phyloP scores from a whole-genome alignment of 2,329 filamentous ascomycete genomes.

The Macrophomina pseudophaseolina region DNA sequence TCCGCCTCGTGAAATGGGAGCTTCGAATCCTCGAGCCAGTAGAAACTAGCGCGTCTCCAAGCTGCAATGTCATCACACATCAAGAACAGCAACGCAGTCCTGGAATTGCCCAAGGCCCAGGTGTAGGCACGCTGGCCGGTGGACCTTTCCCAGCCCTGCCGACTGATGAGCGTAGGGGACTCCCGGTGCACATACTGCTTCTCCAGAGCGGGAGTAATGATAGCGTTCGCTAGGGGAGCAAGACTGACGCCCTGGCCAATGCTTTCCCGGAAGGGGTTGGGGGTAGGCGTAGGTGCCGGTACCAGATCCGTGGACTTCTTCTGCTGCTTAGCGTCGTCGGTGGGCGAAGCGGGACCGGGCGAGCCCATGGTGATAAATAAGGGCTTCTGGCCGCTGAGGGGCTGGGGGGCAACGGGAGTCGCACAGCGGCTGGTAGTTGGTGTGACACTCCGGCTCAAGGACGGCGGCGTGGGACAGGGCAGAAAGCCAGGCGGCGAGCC shows the following conservation, averaged over 20 bases:
- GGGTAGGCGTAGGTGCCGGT: neutral
- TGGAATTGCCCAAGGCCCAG: constrained; percentile 47
- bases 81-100: constrained; percentile 44
- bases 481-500: constrained; percentile 20
- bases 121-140: constrained; percentile 45
- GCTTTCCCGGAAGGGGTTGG: constrained; percentile 43
- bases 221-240: constrained; percentile 42
- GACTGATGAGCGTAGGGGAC: constrained; percentile 41
- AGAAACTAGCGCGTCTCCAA: constrained; percentile 44
- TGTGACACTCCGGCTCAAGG: constrained; percentile 28
- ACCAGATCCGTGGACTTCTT: constrained; percentile 5
- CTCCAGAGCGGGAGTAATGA: constrained; percentile 42
- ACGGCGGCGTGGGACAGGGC: constrained; percentile 25
- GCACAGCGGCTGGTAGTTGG: constrained; percentile 46
- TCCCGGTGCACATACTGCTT: constrained; percentile 43
- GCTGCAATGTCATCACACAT: constrained; percentile 47
- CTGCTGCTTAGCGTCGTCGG: constrained; percentile 13
- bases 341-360: constrained; percentile 4
- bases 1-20: constrained; percentile 45
- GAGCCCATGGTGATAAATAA: constrained; percentile 23
- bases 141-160: constrained; percentile 42
- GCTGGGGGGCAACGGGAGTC: constrained; percentile 32
- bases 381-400: constrained; percentile 14
- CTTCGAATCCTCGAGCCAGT: constrained; percentile 43
- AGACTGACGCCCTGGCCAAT: constrained; percentile 28